These are phyloP conservation scores for Nicotiana benthamiana DNA, from an alignment of 257 asterid species.

Conservation along the genomic window DNA sequence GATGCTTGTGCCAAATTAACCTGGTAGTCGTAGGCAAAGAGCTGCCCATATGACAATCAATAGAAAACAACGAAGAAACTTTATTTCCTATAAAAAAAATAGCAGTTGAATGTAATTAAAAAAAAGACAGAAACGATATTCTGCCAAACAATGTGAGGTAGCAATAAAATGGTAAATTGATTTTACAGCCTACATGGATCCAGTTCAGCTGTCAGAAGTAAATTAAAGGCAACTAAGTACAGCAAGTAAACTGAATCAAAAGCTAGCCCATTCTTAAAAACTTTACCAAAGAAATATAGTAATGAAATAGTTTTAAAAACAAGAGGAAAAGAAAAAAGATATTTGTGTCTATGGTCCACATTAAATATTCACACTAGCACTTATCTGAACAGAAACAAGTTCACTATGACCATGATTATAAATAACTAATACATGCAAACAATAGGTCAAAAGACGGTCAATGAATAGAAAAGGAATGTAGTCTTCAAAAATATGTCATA, in stretches of 20 bases:
- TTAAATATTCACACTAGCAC: not conserved
- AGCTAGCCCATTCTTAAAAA: not conserved
- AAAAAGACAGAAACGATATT: not conserved
- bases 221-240: not conserved
- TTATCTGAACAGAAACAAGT: not conserved
- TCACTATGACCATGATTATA: not conserved
- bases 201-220: not conserved
- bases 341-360: not conserved
- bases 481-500: not conserved
- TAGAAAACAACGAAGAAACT: not conserved
- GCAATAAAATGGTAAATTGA: not conserved
- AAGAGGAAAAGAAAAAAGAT: not conserved
- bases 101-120: not conserved
- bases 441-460: not conserved
- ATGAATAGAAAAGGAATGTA: not conserved
- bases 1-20: not conserved
- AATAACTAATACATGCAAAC: not conserved
- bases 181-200: not conserved
- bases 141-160: not conserved
- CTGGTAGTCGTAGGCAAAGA: not conserved
- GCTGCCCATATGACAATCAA: not conserved
- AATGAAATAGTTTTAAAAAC: constrained; percentile 1
- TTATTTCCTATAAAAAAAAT: not conserved
- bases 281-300: not conserved
- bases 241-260: not conserved